Base-by-base conservation (phyloP, 179 eudicot genomes). In the Silene noctiflora region DNA sequence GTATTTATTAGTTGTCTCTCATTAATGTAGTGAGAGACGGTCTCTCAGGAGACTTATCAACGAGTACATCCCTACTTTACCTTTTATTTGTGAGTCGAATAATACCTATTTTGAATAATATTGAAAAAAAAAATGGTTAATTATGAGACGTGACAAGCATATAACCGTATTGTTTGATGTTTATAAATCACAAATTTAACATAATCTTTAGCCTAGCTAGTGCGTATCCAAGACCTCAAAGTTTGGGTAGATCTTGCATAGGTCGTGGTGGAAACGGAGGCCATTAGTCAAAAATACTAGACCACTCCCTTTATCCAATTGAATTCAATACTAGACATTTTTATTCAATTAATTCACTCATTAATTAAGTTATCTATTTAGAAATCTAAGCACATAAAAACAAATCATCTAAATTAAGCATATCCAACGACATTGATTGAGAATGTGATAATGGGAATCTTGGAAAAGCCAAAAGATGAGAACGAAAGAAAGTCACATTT, bases 391-490 rank as follows among this genome's bases (percentile, higher is more conserved):
- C 17, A 51, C 58, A 51, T 51, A 51, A 3, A 13, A 13, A 51
- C 4, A 51, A 51, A 51, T 51, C 17, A 51, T 11, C 14, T 51
- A 51, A 51, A 6, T 51, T 12, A 51, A 33, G n/a, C 58, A 51
- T 12, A 69, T 69, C 74, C 46, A 67, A 53, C 13, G 48, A 58
- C 69, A 74, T 76, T 67, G 74, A 73, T 42, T 67, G 74, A 46
- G 78, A 79, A 33, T 60, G 70, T 74, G 56, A 53, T 13, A 60
- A 56, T 42, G 74, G 72, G 74, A 75, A 75, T 69, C 79, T 75
- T 80, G 72, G 22, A 58, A 75, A 69, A 74, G 75, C 67, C 67
- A 75, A 63, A 35, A 5, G 63, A 55, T 22, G 72, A 75, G 12
- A 75, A 62, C 4, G 72, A 75, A 53, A 71, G 79, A 64, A 24